phyloP scores from a whole-genome alignment of 2,329 filamentous ascomycete genomes.

The Piedraia hortae region DNA sequence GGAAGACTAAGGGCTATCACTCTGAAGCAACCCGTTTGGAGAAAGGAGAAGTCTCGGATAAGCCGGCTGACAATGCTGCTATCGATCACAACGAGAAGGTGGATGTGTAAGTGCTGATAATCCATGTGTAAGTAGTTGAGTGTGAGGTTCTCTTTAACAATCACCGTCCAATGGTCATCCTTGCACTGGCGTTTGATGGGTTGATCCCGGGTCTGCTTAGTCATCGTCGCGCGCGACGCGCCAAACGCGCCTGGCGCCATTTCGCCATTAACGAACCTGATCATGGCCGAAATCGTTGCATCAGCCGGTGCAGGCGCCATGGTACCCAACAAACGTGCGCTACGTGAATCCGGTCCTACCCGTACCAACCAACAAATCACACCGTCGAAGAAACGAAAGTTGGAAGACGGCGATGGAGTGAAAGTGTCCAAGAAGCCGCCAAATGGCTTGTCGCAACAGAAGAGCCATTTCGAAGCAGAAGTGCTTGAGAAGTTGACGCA shows the following conservation, averaged over 20 bases:
- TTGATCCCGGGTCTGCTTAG: no score
- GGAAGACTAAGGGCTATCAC: slow-evolving; percentile 19
- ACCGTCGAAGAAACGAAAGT: slow-evolving; percentile 55
- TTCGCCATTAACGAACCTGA: slow-evolving; percentile 1
- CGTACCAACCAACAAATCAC: slow-evolving; percentile 20
- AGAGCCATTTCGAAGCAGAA: slow-evolving; percentile 80
- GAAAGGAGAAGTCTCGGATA: slow-evolving; percentile 5
- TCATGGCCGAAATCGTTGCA: slow-evolving; percentile 11
- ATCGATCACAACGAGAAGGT: no score
- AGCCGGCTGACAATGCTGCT: no score
- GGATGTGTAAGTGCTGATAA: no score
- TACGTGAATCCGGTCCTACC: slow-evolving; percentile 19
- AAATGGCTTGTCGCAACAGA: slow-evolving; percentile 44
- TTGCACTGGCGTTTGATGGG: no score
- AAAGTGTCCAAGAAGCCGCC: slow-evolving; percentile 19
- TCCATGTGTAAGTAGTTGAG: no score
- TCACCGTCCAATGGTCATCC: no score
- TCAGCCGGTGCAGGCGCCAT: slow-evolving; percentile 6
- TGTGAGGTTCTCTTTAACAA: no score
- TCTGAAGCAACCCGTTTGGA: slow-evolving; percentile 5
- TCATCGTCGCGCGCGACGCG: no score
- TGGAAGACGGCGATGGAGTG: slow-evolving; percentile 37
- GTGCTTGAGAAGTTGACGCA: slow-evolving; percentile 90
- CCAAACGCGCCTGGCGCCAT: no score
- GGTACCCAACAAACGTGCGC: slow-evolving; percentile 19